phyloP scores from a whole-genome alignment of 2,329 filamentous ascomycete species.

The Colletotrichum scovillei region DNA sequence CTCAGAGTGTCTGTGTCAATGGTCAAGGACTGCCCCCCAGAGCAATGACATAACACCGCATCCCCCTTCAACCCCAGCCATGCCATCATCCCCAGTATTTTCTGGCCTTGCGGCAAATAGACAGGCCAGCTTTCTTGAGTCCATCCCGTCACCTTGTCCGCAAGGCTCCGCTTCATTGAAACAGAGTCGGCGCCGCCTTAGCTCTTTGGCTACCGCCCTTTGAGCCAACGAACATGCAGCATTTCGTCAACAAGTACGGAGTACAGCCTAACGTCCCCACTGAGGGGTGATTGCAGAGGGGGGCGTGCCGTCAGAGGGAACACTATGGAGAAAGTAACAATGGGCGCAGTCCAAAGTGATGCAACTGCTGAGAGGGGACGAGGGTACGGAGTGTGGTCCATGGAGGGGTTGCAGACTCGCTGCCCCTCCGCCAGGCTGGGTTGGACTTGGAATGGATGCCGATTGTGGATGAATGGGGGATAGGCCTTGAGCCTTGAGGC shows the following conservation, averaged over 20 bases:
- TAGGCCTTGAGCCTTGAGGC: slow-evolving; percentile 2
- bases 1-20: slow-evolving; percentile 6
- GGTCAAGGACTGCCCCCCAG: slow-evolving; percentile 21
- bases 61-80: slow-evolving; percentile 20
- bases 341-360: neutral
- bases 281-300: neutral
- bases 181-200: slow-evolving; percentile 28
- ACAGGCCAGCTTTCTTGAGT: neutral
- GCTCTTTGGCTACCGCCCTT: slow-evolving; percentile 19
- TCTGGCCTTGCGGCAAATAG: slow-evolving; percentile 18
- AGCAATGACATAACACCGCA: slow-evolving; percentile 35
- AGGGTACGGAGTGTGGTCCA: neutral
- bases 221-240: slow-evolving; percentile 22
- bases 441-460: slow-evolving; percentile 20
- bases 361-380: neutral
- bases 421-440: slow-evolving; percentile 10
- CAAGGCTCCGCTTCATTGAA: slow-evolving; percentile 34
- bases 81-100: slow-evolving; percentile 33
- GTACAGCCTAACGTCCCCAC: slow-evolving; percentile 3
- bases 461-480: slow-evolving; percentile 31
- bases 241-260: slow-evolving; percentile 26
- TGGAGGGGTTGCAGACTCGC: neutral
- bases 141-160: slow-evolving; percentile 23
- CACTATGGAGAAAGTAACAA: neutral
- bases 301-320: slow-evolving; percentile 4